Percentiles rank a stretch among this genome's conserved stretches.
Conservation (phyloP, 371 early-diverging fungal species). For the Apophysomyces variabilis region DNA sequence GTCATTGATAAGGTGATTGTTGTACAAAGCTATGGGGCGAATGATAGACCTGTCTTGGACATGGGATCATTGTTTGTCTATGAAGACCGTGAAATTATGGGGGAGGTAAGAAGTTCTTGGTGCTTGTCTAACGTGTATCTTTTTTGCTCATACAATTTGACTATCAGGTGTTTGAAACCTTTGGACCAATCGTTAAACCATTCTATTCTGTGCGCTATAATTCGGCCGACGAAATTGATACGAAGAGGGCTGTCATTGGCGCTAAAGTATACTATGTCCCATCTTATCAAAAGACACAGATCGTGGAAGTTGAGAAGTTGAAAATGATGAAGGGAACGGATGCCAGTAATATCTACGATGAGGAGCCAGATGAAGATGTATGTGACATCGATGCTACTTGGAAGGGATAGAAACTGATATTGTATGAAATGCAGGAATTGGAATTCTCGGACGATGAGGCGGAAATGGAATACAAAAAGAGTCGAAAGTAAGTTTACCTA, state of each 20-base stretch:
- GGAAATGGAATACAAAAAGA: slow-evolving; percentile 63
- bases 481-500: slow-evolving; percentile 34
- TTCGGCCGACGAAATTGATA: slow-evolving; percentile 61
- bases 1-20: slow-evolving; percentile 81
- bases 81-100: slow-evolving; percentile 72
- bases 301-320: slow-evolving; percentile 71
- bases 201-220: slow-evolving; percentile 84
- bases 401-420: neutral
- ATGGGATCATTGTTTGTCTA: slow-evolving; percentile 75
- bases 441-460: slow-evolving; percentile 92
- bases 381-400: neutral
- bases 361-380: slow-evolving; percentile 81
- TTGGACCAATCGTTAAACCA: slow-evolving; percentile 90
- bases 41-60: slow-evolving; percentile 72
- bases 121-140: neutral
- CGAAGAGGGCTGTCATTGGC: slow-evolving; percentile 48
- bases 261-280: slow-evolving; percentile 67
- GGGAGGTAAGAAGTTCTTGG: slow-evolving; percentile 54
- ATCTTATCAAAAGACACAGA: slow-evolving; percentile 51
- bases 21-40: slow-evolving; percentile 59
- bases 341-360: slow-evolving; percentile 92
- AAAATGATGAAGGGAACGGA: slow-evolving; percentile 81
- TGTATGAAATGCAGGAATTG: slow-evolving; percentile 55
- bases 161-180: slow-evolving; percentile 82
- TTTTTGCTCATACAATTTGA: neutral